Conservation (phyloP, 371 early-diverging fungal species). For the Phascolomyces articulosus region DNA sequence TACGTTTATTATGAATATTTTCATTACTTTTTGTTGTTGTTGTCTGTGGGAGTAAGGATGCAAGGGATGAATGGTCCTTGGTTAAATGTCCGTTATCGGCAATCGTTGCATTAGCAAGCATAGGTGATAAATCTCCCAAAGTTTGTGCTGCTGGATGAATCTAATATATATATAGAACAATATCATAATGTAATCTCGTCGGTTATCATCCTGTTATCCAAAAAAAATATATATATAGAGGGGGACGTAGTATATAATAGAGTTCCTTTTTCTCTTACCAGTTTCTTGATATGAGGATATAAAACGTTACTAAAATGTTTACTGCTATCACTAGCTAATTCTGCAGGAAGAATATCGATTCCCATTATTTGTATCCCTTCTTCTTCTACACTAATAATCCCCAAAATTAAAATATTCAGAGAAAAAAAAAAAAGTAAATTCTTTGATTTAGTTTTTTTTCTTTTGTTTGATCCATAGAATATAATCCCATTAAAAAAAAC, state of each 20-base stretch:
- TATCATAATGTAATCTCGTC: no score
- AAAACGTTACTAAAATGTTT: slow-evolving; percentile 88
- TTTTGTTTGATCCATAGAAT: not conserved
- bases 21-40: slow-evolving; percentile 1
- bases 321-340: slow-evolving; percentile 93
- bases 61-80: slow-evolving; percentile 54
- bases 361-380: slow-evolving; percentile 93
- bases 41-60: slow-evolving; percentile 26
- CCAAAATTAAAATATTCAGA: no score
- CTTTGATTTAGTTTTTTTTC: no score
- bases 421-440: no score
- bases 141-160: slow-evolving; percentile 18
- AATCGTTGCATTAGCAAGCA: slow-evolving; percentile 77
- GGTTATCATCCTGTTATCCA: no score
- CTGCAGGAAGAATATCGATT: slow-evolving; percentile 96
- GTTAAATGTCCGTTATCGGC: slow-evolving; percentile 72
- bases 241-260: no score
- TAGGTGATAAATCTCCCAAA: slow-evolving; percentile 18
- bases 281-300: slow-evolving; percentile 79
- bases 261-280: slow-evolving; percentile 52
- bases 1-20: slow-evolving; percentile 32
- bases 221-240: no score
- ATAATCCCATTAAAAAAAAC: no score
- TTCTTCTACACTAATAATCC: slow-evolving; percentile 71
- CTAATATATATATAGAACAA: not conserved